These are phyloP conservation scores for Aquilaria yunnanensis DNA, from an alignment of 345 rosid species.

Conservation along the genomic window DNA sequence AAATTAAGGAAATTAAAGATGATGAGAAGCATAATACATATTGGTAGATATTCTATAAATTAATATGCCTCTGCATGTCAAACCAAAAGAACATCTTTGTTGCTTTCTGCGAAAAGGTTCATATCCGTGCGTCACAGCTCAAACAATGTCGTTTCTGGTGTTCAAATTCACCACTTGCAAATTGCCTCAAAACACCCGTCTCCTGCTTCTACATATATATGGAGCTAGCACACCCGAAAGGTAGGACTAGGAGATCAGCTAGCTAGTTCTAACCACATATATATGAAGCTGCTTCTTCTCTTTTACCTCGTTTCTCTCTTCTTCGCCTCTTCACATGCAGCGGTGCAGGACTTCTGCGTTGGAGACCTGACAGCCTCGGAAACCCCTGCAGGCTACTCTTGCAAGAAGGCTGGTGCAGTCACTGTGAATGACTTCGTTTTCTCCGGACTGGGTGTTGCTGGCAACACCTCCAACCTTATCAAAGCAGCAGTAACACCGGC, in stretches of 20 bases:
- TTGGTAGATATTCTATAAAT: too few relatives aligned
- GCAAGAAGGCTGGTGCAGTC: constrained; percentile 50
- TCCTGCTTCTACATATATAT: constrained; percentile 17
- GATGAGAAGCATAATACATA: too few relatives aligned
- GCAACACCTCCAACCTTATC: constrained; percentile 62
- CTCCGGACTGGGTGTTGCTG: constrained; percentile 47
- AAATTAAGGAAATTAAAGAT: too few relatives aligned
- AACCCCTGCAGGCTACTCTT: constrained; percentile 62
- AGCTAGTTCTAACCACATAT: neutral
- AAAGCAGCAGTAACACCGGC: constrained; percentile 82
- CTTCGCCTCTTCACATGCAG: constrained; percentile 42
- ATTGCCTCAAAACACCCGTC: constrained; percentile 2
- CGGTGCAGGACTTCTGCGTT: constrained; percentile 72
- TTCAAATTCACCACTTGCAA: constrained; percentile 5
- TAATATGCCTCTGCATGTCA: neutral
- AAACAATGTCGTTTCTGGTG: constrained; percentile 15
- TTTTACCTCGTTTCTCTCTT: constrained; percentile 37
- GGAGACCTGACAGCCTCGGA: constrained; percentile 48
- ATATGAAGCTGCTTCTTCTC: constrained; percentile 32
- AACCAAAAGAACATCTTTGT: constrained; percentile 30
- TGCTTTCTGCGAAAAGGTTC: constrained; percentile 4
- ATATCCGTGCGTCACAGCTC: constrained; percentile 17
- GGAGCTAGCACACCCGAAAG: neutral
- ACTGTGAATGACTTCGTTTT: constrained; percentile 57
- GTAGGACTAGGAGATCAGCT: neutral